Evolutionary conservation across 75 land plant genomes (phyloP).

Genomic region (Picea sitchensis): DNA sequence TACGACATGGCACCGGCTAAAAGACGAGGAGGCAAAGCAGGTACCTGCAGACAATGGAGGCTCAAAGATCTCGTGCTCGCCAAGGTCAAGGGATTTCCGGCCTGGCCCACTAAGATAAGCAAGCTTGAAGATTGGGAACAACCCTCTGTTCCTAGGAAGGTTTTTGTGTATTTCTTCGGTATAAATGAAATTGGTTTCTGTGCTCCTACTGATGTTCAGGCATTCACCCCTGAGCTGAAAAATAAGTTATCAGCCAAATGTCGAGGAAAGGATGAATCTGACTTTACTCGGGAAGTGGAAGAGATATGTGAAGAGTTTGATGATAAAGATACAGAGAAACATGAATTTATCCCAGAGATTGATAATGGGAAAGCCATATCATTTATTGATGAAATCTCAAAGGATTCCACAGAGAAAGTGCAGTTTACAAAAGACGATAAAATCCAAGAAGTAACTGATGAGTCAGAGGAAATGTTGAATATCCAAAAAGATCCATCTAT

Average conservation of each 20-base stretch:
- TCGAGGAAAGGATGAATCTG: constrained; percentile 51
- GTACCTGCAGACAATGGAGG: constrained; percentile 23
- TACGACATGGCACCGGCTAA: background rate
- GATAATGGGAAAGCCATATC: background rate
- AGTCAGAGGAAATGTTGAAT: background rate
- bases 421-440: background rate
- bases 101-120: constrained; percentile 95
- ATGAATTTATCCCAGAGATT: constrained; percentile 14
- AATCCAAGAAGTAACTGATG: background rate
- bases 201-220: constrained; percentile 74
- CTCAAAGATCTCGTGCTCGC: constrained; percentile 93
- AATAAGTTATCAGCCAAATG: constrained; percentile 41
- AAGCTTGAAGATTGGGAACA: constrained; percentile 55
- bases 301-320: constrained; percentile 79
- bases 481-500: background rate
- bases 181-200: constrained; percentile 87
- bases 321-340: constrained; percentile 20
- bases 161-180: constrained; percentile 82
- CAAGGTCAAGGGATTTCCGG: constrained; percentile 91
- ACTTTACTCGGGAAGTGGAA: constrained; percentile 64
- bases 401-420: background rate
- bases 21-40: constrained; percentile 7
- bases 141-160: constrained; percentile 47
- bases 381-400: background rate
- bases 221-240: constrained; percentile 65